Evolutionary conservation across 306 rosid genomes (phyloP).

Genomic region (Luffa aegyptiaca): DNA sequence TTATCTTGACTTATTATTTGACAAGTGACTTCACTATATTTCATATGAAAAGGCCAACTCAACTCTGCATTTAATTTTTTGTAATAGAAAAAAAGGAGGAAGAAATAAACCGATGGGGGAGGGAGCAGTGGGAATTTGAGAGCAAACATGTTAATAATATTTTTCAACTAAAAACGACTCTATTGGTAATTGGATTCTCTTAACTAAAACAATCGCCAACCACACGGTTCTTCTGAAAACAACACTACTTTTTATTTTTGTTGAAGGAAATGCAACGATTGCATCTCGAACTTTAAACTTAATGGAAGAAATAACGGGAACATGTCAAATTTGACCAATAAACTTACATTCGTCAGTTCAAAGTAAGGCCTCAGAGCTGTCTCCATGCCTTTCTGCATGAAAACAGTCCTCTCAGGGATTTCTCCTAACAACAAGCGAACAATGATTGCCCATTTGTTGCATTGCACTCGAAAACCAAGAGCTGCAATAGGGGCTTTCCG

Average conservation of each 20-base stretch:
- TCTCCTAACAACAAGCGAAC: slow-evolving; percentile 92
- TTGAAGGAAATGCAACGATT: background rate
- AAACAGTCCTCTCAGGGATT: slow-evolving; percentile 96
- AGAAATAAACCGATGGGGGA: background rate
- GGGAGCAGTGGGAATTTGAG: background rate
- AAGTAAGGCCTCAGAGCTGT: slow-evolving; percentile 90
- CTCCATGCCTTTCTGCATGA: slow-evolving; percentile 96
- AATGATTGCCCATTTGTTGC: slow-evolving; percentile 97
- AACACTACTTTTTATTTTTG: background rate
- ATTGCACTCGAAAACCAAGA: slow-evolving; percentile 91
- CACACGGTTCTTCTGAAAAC: background rate
- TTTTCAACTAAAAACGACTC: background rate
- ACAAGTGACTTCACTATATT: background rate
- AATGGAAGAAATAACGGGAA: background rate
- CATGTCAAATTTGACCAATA: background rate
- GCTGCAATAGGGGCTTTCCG: slow-evolving; percentile 95
- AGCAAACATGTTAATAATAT: background rate
- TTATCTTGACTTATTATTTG: background rate
- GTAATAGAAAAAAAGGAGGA: background rate
- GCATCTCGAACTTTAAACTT: background rate
- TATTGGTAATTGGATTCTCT: background rate
- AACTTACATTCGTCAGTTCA: slow-evolving; percentile 93
- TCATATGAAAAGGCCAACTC: background rate
- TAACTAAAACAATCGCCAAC: background rate
- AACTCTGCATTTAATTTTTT: background rate